These are phyloP conservation scores for Neofusicoccum sp. DNA, from an alignment of 2,329 filamentous ascomycete species.

Conservation along the genomic window DNA sequence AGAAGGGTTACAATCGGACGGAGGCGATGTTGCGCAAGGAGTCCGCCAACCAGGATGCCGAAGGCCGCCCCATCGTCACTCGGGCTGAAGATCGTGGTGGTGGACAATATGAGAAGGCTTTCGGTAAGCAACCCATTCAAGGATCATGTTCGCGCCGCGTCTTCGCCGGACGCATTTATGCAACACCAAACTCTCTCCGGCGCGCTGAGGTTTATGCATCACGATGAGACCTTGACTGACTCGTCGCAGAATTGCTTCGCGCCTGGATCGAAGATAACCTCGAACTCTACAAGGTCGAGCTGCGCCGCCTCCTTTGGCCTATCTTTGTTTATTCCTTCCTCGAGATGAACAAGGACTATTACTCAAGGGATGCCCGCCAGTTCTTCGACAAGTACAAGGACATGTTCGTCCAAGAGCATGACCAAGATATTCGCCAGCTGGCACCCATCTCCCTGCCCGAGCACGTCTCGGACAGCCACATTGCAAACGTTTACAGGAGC, in stretches of 20 bases:
- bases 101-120: conserved; percentile 77
- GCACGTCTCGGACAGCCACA: conserved; percentile 74
- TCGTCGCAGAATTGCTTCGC: conserved; percentile 61
- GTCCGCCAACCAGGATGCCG: conserved; percentile 78
- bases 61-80: conserved; percentile 72
- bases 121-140: conserved; percentile 42
- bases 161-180: neutral
- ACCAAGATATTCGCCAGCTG: conserved; percentile 78
- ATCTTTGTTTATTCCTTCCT: conserved; percentile 93
- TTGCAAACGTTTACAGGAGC: conserved; percentile 78
- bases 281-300: conserved; percentile 93
- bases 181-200: neutral
- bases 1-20: conserved; percentile 91
- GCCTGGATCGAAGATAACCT: conserved; percentile 90
- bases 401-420: conserved; percentile 74
- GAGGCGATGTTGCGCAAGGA: conserved; percentile 92
- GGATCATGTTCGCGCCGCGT: neutral
- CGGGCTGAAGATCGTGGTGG: conserved; percentile 69
- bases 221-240: neutral
- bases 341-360: conserved; percentile 73
- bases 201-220: neutral
- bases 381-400: conserved; percentile 72
- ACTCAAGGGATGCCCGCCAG: conserved; percentile 69
- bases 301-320: conserved; percentile 87
- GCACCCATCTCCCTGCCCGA: conserved; percentile 72